Conservation (phyloP, 2,329 filamentous ascomycete species). For the Clarireedia hainanense region DNA sequence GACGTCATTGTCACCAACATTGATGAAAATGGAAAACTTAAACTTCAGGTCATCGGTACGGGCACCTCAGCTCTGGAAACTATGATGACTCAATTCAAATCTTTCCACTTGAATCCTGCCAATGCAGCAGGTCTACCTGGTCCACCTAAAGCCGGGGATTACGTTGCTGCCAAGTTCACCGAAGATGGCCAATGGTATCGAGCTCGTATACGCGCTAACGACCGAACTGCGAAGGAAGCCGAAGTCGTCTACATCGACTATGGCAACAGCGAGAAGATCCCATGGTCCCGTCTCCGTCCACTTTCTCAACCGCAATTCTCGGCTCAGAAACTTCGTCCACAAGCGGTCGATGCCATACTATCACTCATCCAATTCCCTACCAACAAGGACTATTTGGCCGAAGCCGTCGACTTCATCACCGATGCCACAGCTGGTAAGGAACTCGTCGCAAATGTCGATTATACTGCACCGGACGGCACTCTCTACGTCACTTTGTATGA, state of each 20-base stretch:
- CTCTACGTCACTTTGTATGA: conserved; percentile 87
- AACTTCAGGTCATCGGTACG: conserved; percentile 83
- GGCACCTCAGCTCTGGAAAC: conserved; percentile 79
- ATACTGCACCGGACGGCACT: conserved; percentile 71
- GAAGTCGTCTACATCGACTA: conserved; percentile 96
- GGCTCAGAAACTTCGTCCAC: conserved; percentile 71
- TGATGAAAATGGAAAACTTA: conserved; percentile 72
- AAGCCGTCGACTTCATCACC: conserved; percentile 68
- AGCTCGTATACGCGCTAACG: conserved; percentile 82
- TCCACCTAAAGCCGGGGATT: conserved; percentile 83
- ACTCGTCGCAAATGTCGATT: conserved; percentile 87
- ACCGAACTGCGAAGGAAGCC: conserved; percentile 78
- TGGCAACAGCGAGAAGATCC: conserved; percentile 83
- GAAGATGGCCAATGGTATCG: conserved; percentile 93
- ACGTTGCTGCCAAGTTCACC: conserved; percentile 84
- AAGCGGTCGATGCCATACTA: conserved; percentile 79
- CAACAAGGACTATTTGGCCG: conserved; percentile 71
- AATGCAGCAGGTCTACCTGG: conserved; percentile 68
- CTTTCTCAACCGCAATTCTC: conserved; percentile 74
- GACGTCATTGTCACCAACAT: conserved; percentile 90
- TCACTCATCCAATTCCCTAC: conserved; percentile 85
- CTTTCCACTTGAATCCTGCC: conserved; percentile 78
- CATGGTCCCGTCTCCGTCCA: conserved; percentile 78
- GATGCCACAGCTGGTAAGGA: conserved; percentile 67
- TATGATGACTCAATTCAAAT: conserved; percentile 84